Base-by-base conservation (phyloP, 2,329 filamentous ascomycete species). In the Aspergillus ibericus region DNA sequence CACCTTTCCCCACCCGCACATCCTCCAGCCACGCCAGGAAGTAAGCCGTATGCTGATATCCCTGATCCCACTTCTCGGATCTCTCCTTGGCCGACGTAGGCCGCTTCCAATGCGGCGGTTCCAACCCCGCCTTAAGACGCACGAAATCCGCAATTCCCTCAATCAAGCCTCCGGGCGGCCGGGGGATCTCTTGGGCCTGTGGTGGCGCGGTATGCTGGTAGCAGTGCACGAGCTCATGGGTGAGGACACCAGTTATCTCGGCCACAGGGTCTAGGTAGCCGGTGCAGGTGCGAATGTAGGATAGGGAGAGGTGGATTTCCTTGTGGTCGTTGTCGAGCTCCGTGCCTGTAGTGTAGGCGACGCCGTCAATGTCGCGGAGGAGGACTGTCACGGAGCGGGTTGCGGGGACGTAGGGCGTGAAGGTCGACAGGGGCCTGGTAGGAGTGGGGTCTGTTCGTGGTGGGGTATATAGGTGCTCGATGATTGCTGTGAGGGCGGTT, bases 71-170 rank as follows among this genome's bases (percentile, higher is more conserved):
- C n/a, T 83, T 81, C 16, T 83, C 83, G 16, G 81, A 77, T 15
- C 74, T 64, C 27, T 84, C 82, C 2, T 78, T 80, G 2, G 73
- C 68, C 46, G 67, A 69, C 3, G 73, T 72, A 22, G 80, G 78
- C 42, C 76, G 75, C 71, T 85, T 88, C 93, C 93, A 98, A 77
- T 97, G 93, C 51, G 91, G 90, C 40, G 93, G 91, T 8, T 81
- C 85, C 27, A 96, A 82, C 0, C 83, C 84, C 51, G 88, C 88
- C 63, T 85, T 86, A 60, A 98, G 78, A 2, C 93, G 84, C 22
- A 98, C 93, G 85, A 91, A 98, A 76, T 98, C 95, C 18, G 93
- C 93, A 54, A 98, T 86, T 0, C 93, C 93, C 75, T 98, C 93
- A 56, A 96, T 88, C 48, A 98, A 76, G 0, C 95, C 95, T 0